These are phyloP conservation scores for Limonium bicolor DNA, from an alignment of 148 eudicot species.

Conservation along the genomic window DNA sequence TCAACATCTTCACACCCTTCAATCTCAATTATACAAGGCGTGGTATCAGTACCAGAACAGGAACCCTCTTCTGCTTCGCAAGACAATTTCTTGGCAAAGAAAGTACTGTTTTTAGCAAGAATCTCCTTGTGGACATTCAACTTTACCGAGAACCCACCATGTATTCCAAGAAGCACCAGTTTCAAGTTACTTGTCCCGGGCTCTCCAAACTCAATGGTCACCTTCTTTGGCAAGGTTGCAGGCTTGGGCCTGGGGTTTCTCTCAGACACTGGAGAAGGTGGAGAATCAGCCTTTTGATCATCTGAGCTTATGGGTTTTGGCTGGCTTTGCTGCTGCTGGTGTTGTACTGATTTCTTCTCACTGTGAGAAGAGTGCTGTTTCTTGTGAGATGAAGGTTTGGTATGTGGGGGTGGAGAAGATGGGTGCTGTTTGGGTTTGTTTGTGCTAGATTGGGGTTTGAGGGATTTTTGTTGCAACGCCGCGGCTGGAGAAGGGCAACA, in stretches of 20 bases:
- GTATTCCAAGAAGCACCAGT: slow-evolving; percentile 55
- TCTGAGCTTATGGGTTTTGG: slow-evolving; percentile 15
- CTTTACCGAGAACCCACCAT: slow-evolving; percentile 66
- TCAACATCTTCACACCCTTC: slow-evolving; percentile 85
- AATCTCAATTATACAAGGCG: slow-evolving; percentile 20
- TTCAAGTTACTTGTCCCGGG: slow-evolving; percentile 67
- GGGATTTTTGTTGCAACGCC: slow-evolving; percentile 52
- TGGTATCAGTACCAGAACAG: background rate
- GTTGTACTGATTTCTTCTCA: slow-evolving; percentile 37
- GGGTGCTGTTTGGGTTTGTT: slow-evolving; percentile 32
- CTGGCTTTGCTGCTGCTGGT: slow-evolving; percentile 1
- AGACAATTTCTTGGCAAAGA: slow-evolving; percentile 40
- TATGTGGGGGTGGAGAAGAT: slow-evolving; percentile 10
- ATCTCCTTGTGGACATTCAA: slow-evolving; percentile 69
- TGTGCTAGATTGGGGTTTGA: slow-evolving; percentile 23
- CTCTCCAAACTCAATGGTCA: slow-evolving; percentile 85
- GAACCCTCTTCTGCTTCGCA: no score
- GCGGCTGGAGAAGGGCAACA: slow-evolving; percentile 81
- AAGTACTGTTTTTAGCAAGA: slow-evolving; percentile 34
- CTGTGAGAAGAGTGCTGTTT: slow-evolving; percentile 17
- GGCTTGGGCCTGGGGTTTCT: slow-evolving; percentile 20
- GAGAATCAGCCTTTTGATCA: slow-evolving; percentile 20
- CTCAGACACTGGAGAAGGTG: slow-evolving; percentile 15
- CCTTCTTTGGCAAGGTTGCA: slow-evolving; percentile 58
- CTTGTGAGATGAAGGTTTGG: slow-evolving; percentile 18